These are phyloP conservation scores for Achaetomiella virescens DNA, from an alignment of 495 filamentous ascomycete genomes.

Conservation along the genomic window DNA sequence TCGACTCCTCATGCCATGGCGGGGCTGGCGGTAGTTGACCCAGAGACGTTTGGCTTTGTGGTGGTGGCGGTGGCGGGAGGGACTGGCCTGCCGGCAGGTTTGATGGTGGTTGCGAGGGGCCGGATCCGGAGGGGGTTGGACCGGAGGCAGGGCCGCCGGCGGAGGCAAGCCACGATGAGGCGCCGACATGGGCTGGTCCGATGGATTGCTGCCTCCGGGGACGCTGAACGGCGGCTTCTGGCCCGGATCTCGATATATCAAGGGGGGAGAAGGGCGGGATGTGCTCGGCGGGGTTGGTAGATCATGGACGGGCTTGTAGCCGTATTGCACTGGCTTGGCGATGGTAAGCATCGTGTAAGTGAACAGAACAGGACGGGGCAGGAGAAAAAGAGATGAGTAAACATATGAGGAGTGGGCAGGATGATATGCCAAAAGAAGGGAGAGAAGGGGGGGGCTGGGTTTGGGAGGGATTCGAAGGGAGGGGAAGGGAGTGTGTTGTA, in stretches of 20 bases:
- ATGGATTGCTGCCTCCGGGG: slow-evolving; percentile 36
- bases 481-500: too few relatives aligned
- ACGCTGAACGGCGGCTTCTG: slow-evolving; percentile 37
- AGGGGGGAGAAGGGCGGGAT: slow-evolving; percentile 54
- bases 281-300: slow-evolving; percentile 55
- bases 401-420: slow-evolving; percentile 12
- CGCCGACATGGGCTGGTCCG: slow-evolving; percentile 56
- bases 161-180: slow-evolving; percentile 71
- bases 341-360: slow-evolving; percentile 57
- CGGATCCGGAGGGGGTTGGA: slow-evolving; percentile 38
- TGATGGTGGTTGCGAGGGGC: slow-evolving; percentile 22
- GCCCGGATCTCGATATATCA: slow-evolving; percentile 45
- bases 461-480: too few relatives aligned
- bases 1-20: slow-evolving; percentile 68
- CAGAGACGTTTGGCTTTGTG: slow-evolving; percentile 35
- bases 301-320: slow-evolving; percentile 65
- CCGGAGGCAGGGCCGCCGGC: slow-evolving; percentile 64
- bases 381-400: slow-evolving; percentile 4
- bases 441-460: background rate
- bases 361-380: background rate
- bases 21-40: slow-evolving; percentile 64
- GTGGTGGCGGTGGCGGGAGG: slow-evolving; percentile 34
- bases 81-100: slow-evolving; percentile 25
- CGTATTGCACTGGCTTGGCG: slow-evolving; percentile 59
- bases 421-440: slow-evolving; percentile 9